phyloP scores from a whole-genome alignment of 805 yeast species.

The Kluyveromyces lactis region DNA sequence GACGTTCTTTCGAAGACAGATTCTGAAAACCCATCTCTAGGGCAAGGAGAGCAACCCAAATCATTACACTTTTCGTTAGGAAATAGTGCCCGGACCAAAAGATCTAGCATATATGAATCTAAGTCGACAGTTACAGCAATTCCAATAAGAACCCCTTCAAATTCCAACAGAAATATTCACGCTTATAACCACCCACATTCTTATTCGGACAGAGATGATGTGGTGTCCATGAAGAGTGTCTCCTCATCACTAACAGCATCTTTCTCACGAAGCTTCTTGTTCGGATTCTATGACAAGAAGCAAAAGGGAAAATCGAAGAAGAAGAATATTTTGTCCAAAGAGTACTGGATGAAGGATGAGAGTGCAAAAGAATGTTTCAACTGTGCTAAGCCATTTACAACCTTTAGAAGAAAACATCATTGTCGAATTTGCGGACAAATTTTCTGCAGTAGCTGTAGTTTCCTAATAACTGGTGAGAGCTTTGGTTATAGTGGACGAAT shows the following conservation, averaged over 20 bases:
- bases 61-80: conserved; percentile 18
- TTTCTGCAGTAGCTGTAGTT: conserved; percentile 78
- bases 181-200: conserved; percentile 11
- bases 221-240: conserved; percentile 28
- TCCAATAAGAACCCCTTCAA: conserved; percentile 20
- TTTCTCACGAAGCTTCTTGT: conserved; percentile 34
- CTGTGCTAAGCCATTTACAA: conserved; percentile 71
- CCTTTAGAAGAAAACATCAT: conserved; percentile 88
- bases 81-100: conserved; percentile 20
- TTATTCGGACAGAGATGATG: conserved; percentile 30
- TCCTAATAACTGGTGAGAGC: conserved; percentile 56
- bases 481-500: conserved; percentile 59
- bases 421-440: conserved; percentile 95
- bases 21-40: neutral
- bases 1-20: neutral
- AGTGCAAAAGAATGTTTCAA: conserved; percentile 81
- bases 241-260: conserved; percentile 37
- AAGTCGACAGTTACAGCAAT: conserved; percentile 28
- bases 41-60: conserved; percentile 1
- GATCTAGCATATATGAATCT: conserved; percentile 29
- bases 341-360: conserved; percentile 95
- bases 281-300: conserved; percentile 32
- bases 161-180: conserved; percentile 2
- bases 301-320: conserved; percentile 21
- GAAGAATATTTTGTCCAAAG: conserved; percentile 36